A percentile compares a stretch with the other conserved stretches of the same genome.
Evolutionary conservation across 2,329 filamentous ascomycete species (phyloP).

Genomic region (Neopestalotiopsis clavispora): DNA sequence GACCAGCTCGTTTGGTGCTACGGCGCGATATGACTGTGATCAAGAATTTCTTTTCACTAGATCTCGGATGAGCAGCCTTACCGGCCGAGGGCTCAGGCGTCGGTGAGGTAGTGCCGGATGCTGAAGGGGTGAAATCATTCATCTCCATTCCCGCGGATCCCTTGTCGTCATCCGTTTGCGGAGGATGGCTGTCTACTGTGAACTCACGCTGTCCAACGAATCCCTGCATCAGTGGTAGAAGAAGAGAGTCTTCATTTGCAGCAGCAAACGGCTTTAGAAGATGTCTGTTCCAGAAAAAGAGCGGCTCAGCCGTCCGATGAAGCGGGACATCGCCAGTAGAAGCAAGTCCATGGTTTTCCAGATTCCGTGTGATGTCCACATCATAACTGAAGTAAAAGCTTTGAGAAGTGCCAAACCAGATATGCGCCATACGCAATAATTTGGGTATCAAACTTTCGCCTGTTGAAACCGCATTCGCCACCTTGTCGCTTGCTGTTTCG

Average conservation of each 20-base stretch:
- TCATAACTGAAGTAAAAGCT: conserved; percentile 98
- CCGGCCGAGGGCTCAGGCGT: conserved; percentile 29
- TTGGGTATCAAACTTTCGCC: conserved; percentile 75
- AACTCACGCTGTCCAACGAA: conserved; percentile 90
- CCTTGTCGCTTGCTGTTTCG: conserved; percentile 29
- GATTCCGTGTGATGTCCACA: conserved; percentile 80
- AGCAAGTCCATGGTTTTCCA: conserved; percentile 42
- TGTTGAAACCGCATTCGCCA: conserved; percentile 35
- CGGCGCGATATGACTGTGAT: conserved; percentile 93
- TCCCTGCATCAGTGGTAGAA: conserved; percentile 87
- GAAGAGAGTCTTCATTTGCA: conserved; percentile 71
- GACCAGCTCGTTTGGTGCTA: conserved; percentile 82
- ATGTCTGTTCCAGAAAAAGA: conserved; percentile 91
- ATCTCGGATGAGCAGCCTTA: conserved; percentile 37
- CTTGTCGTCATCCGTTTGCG: conserved; percentile 52
- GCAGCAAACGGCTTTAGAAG: conserved; percentile 76
- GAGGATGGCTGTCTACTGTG: conserved; percentile 67
- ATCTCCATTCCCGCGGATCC: conserved; percentile 34
- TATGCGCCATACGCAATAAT: conserved; percentile 79
- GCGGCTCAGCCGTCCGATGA: conserved; percentile 72
- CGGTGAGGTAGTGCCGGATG: conserved; percentile 22
- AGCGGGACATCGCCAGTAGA: conserved; percentile 62
- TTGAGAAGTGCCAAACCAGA: conserved; percentile 79
- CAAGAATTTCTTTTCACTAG: conserved; percentile 66
- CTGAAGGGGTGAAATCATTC: conserved; percentile 29